phyloP scores from a whole-genome alignment of 192 early-diverging fungal species.

The Diversispora eburnea region DNA sequence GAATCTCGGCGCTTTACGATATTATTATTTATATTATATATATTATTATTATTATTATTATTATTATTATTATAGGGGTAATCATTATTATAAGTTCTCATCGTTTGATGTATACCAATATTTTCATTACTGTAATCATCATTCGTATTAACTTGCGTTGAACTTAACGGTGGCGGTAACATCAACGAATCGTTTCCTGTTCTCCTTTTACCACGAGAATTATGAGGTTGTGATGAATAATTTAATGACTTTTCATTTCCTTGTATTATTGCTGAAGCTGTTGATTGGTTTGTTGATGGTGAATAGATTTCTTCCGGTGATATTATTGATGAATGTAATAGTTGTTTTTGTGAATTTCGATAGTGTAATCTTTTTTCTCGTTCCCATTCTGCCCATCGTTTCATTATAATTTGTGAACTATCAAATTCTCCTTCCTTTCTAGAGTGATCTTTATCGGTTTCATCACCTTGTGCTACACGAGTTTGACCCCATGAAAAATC shows the following conservation, averaged over 20 bases:
- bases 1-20: too few species aligned
- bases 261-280: background rate
- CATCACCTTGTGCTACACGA: constrained; percentile 61
- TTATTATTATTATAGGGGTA: too few species aligned
- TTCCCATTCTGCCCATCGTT: constrained; percentile 77
- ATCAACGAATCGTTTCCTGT: too few species aligned
- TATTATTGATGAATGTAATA: background rate
- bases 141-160: too few species aligned
- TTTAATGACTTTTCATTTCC: background rate
- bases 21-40: too few species aligned
- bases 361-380: constrained; percentile 37
- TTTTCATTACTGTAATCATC: too few species aligned
- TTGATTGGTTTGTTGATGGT: background rate
- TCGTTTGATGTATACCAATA: too few species aligned
- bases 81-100: too few species aligned
- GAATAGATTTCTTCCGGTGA: background rate
- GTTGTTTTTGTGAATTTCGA: background rate
- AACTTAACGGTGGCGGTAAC: too few species aligned
- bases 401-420: constrained; percentile 69
- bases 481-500: constrained; percentile 87
- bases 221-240: too few species aligned
- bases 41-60: too few species aligned
- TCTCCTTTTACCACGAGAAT: too few species aligned
- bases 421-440: constrained; percentile 71
- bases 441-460: constrained; percentile 52